phyloP scores from a whole-genome alignment of 1,284 basidiomycete species.

The Ustilago hordei region DNA sequence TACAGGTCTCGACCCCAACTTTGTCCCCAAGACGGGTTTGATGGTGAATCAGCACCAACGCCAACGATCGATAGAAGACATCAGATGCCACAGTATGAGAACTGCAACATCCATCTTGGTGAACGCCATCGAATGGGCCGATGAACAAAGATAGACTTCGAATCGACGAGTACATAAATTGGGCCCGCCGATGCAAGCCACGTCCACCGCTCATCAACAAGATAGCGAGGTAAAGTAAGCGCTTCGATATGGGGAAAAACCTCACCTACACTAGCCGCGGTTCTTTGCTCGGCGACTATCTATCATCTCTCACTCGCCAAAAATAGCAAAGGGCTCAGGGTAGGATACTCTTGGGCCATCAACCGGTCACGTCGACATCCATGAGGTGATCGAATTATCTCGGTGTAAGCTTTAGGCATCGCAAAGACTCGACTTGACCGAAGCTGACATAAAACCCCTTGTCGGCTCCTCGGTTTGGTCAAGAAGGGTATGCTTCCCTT shows the following conservation, averaged over 20 bases:
- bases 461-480: too few relatives aligned
- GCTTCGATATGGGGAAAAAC: neutral
- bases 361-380: too few relatives aligned
- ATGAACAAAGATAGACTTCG: neutral
- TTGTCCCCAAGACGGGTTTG: neutral
- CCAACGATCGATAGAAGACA: neutral
- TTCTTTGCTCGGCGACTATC: neutral
- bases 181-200: conserved; percentile 3
- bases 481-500: too few relatives aligned
- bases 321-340: neutral
- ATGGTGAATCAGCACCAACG: neutral
- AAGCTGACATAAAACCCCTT: too few relatives aligned
- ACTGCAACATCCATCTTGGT: neutral
- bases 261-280: neutral
- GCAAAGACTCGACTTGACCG: too few relatives aligned
- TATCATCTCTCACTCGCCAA: neutral
- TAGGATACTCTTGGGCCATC: too few relatives aligned
- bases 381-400: too few relatives aligned
- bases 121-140: neutral
- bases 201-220: neutral
- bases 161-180: neutral
- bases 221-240: conserved; percentile 1
- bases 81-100: neutral
- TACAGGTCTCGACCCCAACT: neutral
- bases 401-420: too few relatives aligned